Percentiles rank a stretch among this genome's conserved stretches.
phyloP scores from a whole-genome alignment of 2,329 filamentous ascomycete species.

The Lasiodiplodia theobromae region DNA sequence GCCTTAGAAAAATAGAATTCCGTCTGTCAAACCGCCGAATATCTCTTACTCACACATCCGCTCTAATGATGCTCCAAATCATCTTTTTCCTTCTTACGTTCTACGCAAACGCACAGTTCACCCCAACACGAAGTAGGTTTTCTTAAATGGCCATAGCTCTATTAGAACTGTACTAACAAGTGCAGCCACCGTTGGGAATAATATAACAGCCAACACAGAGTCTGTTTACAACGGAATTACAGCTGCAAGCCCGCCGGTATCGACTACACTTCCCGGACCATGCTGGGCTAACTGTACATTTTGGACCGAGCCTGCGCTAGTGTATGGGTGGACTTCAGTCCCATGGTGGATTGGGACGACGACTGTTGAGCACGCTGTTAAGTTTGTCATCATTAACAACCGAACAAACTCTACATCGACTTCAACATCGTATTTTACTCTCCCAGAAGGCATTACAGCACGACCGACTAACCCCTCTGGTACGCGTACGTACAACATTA shows the following conservation, averaged over 20 bases:
- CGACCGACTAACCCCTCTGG: slow-evolving; percentile 4
- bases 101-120: not conserved
- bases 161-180: not conserved
- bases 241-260: not conserved
- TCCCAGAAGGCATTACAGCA: not conserved
- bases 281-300: not conserved
- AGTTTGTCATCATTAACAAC: slow-evolving; percentile 15
- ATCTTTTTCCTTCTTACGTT: not conserved
- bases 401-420: slow-evolving; percentile 18
- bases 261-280: not conserved
- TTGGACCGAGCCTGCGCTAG: not conserved
- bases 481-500: not conserved
- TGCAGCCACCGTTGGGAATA: too few species aligned
- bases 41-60: not conserved
- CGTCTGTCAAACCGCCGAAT: too few species aligned
- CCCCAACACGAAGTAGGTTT: not conserved
- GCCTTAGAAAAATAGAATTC: too few species aligned
- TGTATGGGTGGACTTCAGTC: not conserved
- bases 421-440: not conserved
- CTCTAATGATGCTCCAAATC: not conserved
- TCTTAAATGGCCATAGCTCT: not conserved
- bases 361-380: not conserved
- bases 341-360: not conserved
- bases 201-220: not conserved
- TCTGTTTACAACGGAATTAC: not conserved